These are phyloP conservation scores for Heritiera littoralis DNA, from an alignment of 345 rosid species.

Conservation along the genomic window DNA sequence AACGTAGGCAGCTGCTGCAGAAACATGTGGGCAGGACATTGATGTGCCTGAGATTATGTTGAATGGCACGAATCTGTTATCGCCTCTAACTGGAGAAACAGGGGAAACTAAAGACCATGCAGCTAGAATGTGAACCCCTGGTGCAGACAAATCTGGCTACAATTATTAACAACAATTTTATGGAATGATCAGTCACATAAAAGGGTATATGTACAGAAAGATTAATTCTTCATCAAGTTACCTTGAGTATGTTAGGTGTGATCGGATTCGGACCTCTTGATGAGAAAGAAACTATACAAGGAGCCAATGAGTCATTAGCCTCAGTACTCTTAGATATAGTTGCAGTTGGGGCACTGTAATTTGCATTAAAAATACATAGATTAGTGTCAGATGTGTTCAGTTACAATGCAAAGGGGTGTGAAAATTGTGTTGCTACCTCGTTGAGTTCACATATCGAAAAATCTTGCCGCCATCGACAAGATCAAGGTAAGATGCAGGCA, in stretches of 20 bases:
- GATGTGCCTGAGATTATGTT: conserved; percentile 52
- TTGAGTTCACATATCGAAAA: neutral
- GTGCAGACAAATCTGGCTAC: conserved; percentile 60
- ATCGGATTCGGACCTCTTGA: conserved; percentile 55
- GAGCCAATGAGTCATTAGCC: conserved; percentile 18
- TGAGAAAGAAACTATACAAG: conserved; percentile 38
- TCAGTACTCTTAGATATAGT: neutral
- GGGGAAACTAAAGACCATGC: conserved; percentile 40
- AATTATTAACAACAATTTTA: neutral
- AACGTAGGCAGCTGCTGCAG: conserved; percentile 48
- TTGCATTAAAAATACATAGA: neutral
- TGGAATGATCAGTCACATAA: neutral
- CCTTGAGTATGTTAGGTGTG: conserved; percentile 52
- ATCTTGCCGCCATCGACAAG: neutral
- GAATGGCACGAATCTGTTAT: conserved; percentile 33
- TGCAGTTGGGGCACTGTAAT: neutral
- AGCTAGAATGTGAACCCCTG: conserved; percentile 54
- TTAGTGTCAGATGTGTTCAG: neutral
- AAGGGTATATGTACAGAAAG: neutral
- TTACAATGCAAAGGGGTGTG: too few species aligned
- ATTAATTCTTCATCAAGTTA: neutral
- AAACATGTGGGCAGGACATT: conserved; percentile 56
- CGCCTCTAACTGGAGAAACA: conserved; percentile 20
- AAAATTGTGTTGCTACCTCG: neutral
- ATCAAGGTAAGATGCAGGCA: neutral